A percentile compares a stretch with the other conserved stretches of the same genome.
phyloP scores from a whole-genome alignment of 768 basidiomycete genomes.

The Lactarius hengduanensis region DNA sequence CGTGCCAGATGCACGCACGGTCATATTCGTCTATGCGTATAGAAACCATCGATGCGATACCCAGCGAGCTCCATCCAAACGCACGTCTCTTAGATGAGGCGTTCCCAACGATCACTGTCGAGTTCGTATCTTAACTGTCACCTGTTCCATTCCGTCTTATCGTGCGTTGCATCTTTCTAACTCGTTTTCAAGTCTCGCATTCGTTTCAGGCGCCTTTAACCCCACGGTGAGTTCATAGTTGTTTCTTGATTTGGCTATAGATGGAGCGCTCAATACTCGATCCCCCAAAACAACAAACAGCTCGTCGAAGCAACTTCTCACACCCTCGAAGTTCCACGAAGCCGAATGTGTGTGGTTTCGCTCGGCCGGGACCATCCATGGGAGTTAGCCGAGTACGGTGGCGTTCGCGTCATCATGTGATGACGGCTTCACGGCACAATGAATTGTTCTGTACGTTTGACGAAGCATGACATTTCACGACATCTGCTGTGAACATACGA shows the following conservation, averaged over 20 bases:
- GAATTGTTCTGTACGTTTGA: neutral
- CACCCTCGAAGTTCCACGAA: slow-evolving; percentile 20
- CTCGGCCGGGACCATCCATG: slow-evolving; percentile 24
- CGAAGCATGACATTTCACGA: neutral
- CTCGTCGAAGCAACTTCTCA: slow-evolving; percentile 26
- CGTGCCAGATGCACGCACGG: slow-evolving; percentile 25
- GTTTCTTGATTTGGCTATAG: neutral
- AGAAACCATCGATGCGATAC: slow-evolving; percentile 20
- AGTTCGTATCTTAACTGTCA: slow-evolving; percentile 8
- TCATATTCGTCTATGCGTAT: slow-evolving; percentile 28
- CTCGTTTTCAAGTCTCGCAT: slow-evolving; percentile 18
- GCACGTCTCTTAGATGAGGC: slow-evolving; percentile 29
- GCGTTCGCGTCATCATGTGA: slow-evolving; percentile 26
- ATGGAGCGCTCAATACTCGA: neutral
- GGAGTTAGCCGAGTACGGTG: slow-evolving; percentile 26
- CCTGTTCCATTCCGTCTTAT: neutral
- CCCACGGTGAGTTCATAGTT: slow-evolving; percentile 18
- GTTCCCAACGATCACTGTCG: slow-evolving; percentile 29
- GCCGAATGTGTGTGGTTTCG: slow-evolving; percentile 28
- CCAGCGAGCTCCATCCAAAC: slow-evolving; percentile 30
- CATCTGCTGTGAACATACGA: neutral
- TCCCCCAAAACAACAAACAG: slow-evolving; percentile 1
- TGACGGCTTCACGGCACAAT: slow-evolving; percentile 2
- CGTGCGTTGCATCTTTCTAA: neutral
- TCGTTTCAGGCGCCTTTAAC: slow-evolving; percentile 21